These are phyloP conservation scores for Petrea volubilis DNA, from an alignment of 257 asterid species.

Conservation along the genomic window DNA sequence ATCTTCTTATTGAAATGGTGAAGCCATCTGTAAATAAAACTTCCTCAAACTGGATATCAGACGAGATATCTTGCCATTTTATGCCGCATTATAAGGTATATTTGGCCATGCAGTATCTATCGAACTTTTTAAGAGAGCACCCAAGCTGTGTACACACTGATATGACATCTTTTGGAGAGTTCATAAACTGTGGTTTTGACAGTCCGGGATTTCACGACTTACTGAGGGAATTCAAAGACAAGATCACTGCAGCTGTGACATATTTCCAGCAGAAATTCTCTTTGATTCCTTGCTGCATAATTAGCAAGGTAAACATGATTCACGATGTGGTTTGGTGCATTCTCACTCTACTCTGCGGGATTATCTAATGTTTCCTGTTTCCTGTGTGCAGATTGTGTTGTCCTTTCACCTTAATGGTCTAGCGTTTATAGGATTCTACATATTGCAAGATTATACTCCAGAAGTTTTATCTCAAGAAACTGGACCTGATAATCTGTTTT, in stretches of 20 bases:
- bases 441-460: constrained; percentile 48
- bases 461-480: constrained; percentile 42
- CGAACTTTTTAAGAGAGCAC: constrained; percentile 65
- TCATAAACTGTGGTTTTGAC: constrained; percentile 40
- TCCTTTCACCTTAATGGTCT: constrained; percentile 55
- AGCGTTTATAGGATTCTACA: constrained; percentile 59
- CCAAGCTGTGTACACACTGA: constrained; percentile 61
- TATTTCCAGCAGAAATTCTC: constrained; percentile 75
- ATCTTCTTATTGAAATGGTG: constrained; percentile 53
- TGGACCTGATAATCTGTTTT: constrained; percentile 35
- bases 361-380: constrained; percentile 33
- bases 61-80: constrained; percentile 48
- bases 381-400: constrained; percentile 51
- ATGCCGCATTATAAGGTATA: constrained; percentile 52
- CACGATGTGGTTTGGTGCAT: constrained; percentile 31
- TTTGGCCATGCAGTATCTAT: constrained; percentile 71
- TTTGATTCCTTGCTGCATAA: constrained; percentile 52
- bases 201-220: constrained; percentile 48
- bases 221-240: constrained; percentile 51
- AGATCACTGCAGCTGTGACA: constrained; percentile 43
- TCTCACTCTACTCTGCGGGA: constrained; percentile 20
- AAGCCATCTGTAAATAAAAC: constrained; percentile 38
- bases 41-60: constrained; percentile 83
- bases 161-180: constrained; percentile 39
- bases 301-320: constrained; percentile 63